These are phyloP conservation scores for Pueraria montana DNA, from an alignment of 306 rosid genomes.

Conservation along the genomic window DNA sequence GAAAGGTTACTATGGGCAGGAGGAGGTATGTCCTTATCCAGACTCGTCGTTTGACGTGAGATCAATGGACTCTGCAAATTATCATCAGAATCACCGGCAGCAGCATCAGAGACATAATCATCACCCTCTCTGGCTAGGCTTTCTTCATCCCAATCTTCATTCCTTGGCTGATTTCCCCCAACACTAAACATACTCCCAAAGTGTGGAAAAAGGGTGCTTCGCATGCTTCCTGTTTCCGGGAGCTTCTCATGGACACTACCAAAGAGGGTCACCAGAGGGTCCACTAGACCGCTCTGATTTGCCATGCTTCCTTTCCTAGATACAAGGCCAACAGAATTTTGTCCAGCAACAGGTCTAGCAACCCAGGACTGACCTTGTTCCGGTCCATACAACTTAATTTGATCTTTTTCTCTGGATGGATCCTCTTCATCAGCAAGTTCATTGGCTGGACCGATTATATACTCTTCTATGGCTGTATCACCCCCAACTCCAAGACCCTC, in stretches of 20 bases:
- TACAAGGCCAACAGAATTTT: conserved; percentile 63
- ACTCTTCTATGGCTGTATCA: conserved; percentile 89
- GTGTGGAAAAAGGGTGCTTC: conserved; percentile 91
- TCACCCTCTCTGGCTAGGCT: conserved; percentile 86
- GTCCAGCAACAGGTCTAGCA: conserved; percentile 85
- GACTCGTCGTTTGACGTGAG: conserved; percentile 88
- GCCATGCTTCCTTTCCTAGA: conserved; percentile 88
- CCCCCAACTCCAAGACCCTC: conserved; percentile 95
- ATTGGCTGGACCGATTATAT: conserved; percentile 79
- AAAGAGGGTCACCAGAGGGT: conserved; percentile 91
- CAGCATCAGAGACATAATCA: conserved; percentile 76
- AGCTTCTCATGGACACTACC: conserved; percentile 93
- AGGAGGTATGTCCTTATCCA: conserved; percentile 77
- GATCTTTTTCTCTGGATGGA: conserved; percentile 63
- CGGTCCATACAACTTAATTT: conserved; percentile 76
- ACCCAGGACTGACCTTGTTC: conserved; percentile 93
- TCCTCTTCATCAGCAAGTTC: conserved; percentile 73
- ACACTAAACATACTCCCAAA: conserved; percentile 97
- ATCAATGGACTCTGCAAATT: conserved; percentile 85
- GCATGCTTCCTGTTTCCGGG: conserved; percentile 87
- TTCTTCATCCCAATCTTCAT: conserved; percentile 97
- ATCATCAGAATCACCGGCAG: conserved; percentile 75
- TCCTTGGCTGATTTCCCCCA: conserved; percentile 84
- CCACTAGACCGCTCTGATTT: conserved; percentile 72
- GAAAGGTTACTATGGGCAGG: conserved; percentile 76